Evolutionary conservation across 768 basidiomycete genomes (phyloP).

Genomic region (Boletus reticuloceps): DNA sequence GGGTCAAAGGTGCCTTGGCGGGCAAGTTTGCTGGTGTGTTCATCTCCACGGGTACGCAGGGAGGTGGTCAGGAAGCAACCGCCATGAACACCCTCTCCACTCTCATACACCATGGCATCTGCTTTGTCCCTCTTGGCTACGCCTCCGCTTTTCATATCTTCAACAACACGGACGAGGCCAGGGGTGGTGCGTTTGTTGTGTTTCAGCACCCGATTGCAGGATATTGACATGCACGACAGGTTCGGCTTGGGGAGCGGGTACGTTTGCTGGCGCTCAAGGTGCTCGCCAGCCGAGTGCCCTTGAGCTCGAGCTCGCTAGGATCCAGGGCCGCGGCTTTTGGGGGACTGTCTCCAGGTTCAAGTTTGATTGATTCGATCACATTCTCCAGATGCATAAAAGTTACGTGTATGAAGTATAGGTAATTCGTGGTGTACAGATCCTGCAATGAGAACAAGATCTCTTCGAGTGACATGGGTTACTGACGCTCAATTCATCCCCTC

Average conservation of each 20-base stretch:
- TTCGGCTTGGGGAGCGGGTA: slow-evolving; percentile 77
- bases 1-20: slow-evolving; percentile 54
- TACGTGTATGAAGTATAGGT: too few species aligned
- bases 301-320: slow-evolving; percentile 49
- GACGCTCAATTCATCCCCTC: too few species aligned
- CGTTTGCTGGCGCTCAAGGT: slow-evolving; percentile 48
- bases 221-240: slow-evolving; percentile 36
- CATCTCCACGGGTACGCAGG: slow-evolving; percentile 67
- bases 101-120: slow-evolving; percentile 68
- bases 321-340: slow-evolving; percentile 57
- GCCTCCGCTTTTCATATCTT: slow-evolving; percentile 42
- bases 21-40: slow-evolving; percentile 80
- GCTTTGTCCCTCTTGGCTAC: slow-evolving; percentile 74
- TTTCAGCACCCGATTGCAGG: not conserved
- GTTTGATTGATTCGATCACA: not conserved
- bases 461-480: too few species aligned
- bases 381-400: too few species aligned
- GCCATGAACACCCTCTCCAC: slow-evolving; percentile 51
- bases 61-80: slow-evolving; percentile 79
- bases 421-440: too few species aligned
- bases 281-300: slow-evolving; percentile 45
- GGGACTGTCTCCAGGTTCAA: slow-evolving; percentile 41
- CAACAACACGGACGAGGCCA: slow-evolving; percentile 45
- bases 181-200: slow-evolving; percentile 48
- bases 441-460: too few species aligned